phyloP scores from a whole-genome alignment of 306 rosid species.

The Trifolium repens region DNA sequence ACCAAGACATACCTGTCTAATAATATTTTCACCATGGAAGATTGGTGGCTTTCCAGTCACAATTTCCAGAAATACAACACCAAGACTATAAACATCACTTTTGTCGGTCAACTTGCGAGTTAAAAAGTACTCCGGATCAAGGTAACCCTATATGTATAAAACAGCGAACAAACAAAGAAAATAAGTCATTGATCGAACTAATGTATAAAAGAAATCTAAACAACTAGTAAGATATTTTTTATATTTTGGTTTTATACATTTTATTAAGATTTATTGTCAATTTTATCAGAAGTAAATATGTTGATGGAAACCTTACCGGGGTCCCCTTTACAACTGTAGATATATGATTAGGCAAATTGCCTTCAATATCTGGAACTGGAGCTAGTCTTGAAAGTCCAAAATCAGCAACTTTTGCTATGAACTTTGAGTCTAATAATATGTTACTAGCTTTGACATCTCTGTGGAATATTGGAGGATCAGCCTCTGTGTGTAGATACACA shows the following conservation, averaged over 20 bases:
- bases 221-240: no score
- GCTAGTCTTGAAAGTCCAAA: conserved; percentile 98
- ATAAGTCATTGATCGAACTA: background rate
- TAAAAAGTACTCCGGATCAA: conserved; percentile 91
- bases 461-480: conserved; percentile 96
- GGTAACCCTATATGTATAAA: conserved; percentile 69
- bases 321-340: conserved; percentile 95
- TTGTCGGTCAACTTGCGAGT: conserved; percentile 83
- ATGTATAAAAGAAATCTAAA: no score
- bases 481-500: conserved; percentile 91
- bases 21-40: conserved; percentile 86
- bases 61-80: conserved; percentile 87
- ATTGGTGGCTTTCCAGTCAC: conserved; percentile 87
- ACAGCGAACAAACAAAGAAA: conserved; percentile 12
- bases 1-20: conserved; percentile 70
- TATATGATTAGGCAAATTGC: conserved; percentile 67
- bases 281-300: background rate
- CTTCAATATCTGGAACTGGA: conserved; percentile 82
- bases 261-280: no score
- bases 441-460: conserved; percentile 93
- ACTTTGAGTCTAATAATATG: conserved; percentile 74
- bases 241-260: no score
- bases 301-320: conserved; percentile 59
- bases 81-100: conserved; percentile 93
- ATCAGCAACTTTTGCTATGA: conserved; percentile 84